Conservation (phyloP, 352 stramenopile genomes). For the Blastocystis sp. region DNA sequence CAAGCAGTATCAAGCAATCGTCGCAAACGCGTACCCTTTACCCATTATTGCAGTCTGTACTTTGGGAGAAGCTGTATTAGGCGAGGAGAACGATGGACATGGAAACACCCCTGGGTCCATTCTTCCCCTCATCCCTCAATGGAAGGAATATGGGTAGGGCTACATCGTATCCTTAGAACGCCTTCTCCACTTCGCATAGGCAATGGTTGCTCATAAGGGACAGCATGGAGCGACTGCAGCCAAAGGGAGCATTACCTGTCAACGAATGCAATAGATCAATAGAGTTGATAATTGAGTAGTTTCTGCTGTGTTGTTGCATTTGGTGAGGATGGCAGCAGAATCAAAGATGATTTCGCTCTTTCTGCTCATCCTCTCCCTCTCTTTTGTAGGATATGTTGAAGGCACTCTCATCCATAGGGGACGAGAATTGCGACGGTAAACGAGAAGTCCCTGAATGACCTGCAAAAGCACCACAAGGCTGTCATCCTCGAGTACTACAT, state of each 20-base stretch:
- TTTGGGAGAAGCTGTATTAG: neutral
- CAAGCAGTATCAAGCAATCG: neutral
- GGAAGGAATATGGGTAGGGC: neutral
- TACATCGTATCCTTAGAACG: neutral
- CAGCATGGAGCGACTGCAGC: too few species aligned
- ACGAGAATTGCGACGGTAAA: neutral
- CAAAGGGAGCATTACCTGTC: too few species aligned
- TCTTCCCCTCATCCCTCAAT: neutral
- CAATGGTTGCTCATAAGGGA: too few species aligned
- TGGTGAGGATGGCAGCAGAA: too few species aligned
- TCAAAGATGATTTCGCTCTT: neutral
- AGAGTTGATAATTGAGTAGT: too few species aligned
- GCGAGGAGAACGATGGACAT: too few species aligned
- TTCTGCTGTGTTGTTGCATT: too few species aligned
- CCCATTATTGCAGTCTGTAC: neutral
- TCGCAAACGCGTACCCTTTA: neutral
- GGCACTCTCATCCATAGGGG: neutral
- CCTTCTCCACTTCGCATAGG: too few species aligned
- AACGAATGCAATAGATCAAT: too few species aligned
- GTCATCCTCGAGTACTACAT: constrained; percentile 28
- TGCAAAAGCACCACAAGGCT: neutral
- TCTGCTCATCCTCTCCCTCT: neutral
- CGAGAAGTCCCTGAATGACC: neutral
- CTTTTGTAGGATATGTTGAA: neutral
- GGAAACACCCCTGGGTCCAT: neutral